Evolutionary conservation across 2,329 filamentous ascomycete genomes (phyloP).

Genomic region (Knufia petricola): DNA sequence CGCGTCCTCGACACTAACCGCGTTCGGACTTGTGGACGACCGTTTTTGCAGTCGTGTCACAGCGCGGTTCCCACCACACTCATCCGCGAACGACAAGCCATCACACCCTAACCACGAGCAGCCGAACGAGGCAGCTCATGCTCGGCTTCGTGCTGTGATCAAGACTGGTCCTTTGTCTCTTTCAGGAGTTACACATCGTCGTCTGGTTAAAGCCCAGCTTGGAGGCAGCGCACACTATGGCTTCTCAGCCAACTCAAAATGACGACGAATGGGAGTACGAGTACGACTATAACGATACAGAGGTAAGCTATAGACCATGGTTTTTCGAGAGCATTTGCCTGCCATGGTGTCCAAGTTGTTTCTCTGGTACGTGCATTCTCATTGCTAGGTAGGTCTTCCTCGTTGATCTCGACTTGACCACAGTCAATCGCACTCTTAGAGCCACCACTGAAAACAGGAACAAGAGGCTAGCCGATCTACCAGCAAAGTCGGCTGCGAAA

Average conservation of each 20-base stretch:
- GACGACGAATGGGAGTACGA: constrained; percentile 48
- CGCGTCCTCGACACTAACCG: background rate
- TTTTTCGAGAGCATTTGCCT: no score
- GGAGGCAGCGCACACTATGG: no score
- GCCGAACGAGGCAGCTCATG: no score
- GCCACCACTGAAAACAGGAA: constrained; percentile 6
- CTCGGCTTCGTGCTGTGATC: no score
- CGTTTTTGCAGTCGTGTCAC: background rate
- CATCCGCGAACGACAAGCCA: no score
- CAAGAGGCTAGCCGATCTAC: constrained; percentile 2
- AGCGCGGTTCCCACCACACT: no score
- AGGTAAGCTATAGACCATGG: no score
- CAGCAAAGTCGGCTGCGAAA: background rate
- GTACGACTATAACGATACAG: constrained; percentile 44
- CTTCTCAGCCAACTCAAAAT: background rate
- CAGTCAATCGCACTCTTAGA: constrained; percentile 32
- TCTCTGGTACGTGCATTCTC: constrained; percentile 5
- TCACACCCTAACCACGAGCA: no score
- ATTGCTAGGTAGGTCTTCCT: constrained; percentile 42
- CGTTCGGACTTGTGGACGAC: background rate
- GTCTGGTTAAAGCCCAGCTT: no score
- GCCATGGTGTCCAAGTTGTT: no score
- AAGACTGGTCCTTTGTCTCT: no score
- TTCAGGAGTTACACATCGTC: no score
- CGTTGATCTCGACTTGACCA: constrained; percentile 50